These are phyloP conservation scores for Trypethelium eluteriae DNA, from an alignment of 495 filamentous ascomycete species.

Conservation along the genomic window DNA sequence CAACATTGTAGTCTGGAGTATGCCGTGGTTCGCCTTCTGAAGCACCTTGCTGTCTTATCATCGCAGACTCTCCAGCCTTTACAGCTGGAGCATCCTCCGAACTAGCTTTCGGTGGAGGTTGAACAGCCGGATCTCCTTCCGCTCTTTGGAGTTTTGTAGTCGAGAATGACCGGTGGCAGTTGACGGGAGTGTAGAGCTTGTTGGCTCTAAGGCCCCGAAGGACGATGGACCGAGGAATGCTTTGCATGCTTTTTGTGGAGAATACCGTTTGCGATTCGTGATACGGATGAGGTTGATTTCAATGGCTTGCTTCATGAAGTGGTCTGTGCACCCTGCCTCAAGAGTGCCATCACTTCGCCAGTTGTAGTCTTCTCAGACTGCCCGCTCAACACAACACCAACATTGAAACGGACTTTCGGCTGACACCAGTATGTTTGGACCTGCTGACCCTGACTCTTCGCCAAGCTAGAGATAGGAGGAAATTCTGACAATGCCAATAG, in stretches of 20 bases:
- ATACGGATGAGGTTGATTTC: not conserved
- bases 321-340: not conserved
- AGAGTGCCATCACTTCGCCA: not conserved
- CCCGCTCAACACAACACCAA: not conserved
- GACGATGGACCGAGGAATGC: not conserved
- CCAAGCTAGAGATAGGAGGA: not conserved
- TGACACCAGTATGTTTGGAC: not conserved
- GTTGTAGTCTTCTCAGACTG: not conserved
- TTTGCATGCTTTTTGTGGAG: not conserved
- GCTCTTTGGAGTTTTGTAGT: not conserved
- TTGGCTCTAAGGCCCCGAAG: not conserved
- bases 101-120: constrained; percentile 13
- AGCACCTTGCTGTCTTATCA: constrained; percentile 49
- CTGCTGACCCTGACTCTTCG: not conserved
- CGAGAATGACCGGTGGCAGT: not conserved
- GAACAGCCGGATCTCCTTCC: constrained; percentile 4
- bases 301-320: not conserved
- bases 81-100: constrained; percentile 9
- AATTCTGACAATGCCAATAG: constrained; percentile 16
- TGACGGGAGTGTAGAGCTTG: not conserved
- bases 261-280: not conserved
- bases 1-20: constrained; percentile 70
- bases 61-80: constrained; percentile 33
- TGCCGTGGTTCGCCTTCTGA: constrained; percentile 51
- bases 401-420: not conserved